Conservation (phyloP, 768 basidiomycete species). For the Inosperma sp. region DNA sequence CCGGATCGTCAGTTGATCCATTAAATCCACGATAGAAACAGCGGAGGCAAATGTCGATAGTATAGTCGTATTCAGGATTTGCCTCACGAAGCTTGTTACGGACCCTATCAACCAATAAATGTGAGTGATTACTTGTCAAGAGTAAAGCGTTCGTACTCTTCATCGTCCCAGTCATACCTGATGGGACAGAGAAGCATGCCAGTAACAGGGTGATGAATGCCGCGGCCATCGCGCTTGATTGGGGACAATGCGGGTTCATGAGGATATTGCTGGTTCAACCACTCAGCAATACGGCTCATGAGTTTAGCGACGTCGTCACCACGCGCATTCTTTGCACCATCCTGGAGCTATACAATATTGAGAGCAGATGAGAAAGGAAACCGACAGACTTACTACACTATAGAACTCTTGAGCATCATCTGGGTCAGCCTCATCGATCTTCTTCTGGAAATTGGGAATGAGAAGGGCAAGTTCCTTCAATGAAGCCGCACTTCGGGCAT, state of each 20-base stretch:
- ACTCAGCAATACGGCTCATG: not conserved
- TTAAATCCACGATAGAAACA: conserved; percentile 1
- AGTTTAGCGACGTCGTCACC: conserved; percentile 5
- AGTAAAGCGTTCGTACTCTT: not conserved
- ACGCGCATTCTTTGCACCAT: conserved; percentile 3
- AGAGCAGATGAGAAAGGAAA: not conserved
- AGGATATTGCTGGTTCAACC: conserved; percentile 1
- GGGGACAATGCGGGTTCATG: not conserved
- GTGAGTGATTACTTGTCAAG: not conserved
- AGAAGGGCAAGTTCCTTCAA: not conserved
- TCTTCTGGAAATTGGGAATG: conserved; percentile 5
- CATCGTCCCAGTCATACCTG: conserved; percentile 1
- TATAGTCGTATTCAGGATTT: conserved; percentile 2
- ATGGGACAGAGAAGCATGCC: conserved; percentile 5
- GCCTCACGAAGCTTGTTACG: conserved; percentile 1
- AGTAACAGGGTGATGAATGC: conserved; percentile 2
- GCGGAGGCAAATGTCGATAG: conserved; percentile 4
- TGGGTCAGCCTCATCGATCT: conserved; percentile 1
- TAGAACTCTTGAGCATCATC: conserved; percentile 2
- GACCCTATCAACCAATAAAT: not conserved
- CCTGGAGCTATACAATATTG: conserved; percentile 2
- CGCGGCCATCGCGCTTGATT: conserved; percentile 5
- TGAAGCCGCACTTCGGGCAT: not conserved
- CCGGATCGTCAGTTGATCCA: conserved; percentile 1
- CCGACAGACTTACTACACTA: conserved; percentile 1